Conservation (phyloP, 208 protist genomes). For the Zelonia costaricensis region DNA sequence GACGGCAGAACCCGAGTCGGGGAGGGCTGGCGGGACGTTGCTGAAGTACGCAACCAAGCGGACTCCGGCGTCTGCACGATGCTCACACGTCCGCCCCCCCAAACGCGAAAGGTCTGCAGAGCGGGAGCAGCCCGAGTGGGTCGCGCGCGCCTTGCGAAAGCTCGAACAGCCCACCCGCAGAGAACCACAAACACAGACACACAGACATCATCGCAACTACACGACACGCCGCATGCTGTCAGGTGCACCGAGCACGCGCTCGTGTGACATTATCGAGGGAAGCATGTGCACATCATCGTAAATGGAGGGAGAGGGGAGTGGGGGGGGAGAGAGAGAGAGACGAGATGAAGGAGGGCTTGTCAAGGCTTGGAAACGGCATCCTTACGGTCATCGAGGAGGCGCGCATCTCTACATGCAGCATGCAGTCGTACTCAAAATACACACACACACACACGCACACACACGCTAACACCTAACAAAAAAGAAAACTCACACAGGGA, state of each 20-base stretch:
- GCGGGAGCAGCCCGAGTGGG: not conserved
- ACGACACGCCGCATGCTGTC: too few relatives aligned
- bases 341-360: too few relatives aligned
- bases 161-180: not conserved
- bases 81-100: too few relatives aligned
- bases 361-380: too few relatives aligned
- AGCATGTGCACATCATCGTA: not conserved
- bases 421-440: too few relatives aligned
- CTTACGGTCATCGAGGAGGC: too few relatives aligned
- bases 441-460: not conserved
- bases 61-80: too few relatives aligned
- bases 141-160: not conserved
- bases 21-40: too few relatives aligned
- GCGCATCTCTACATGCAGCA: not conserved
- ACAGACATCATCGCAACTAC: not conserved
- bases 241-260: too few relatives aligned
- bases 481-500: not conserved
- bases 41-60: too few relatives aligned
- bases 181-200: not conserved
- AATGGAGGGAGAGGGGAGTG: not conserved
- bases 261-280: not conserved
- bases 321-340: not conserved
- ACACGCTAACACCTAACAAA: not conserved
- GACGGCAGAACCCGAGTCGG: too few relatives aligned
- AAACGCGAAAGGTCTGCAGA: too few relatives aligned